Base-by-base conservation (phyloP, 768 basidiomycete genomes). In the Collybia nuda region DNA sequence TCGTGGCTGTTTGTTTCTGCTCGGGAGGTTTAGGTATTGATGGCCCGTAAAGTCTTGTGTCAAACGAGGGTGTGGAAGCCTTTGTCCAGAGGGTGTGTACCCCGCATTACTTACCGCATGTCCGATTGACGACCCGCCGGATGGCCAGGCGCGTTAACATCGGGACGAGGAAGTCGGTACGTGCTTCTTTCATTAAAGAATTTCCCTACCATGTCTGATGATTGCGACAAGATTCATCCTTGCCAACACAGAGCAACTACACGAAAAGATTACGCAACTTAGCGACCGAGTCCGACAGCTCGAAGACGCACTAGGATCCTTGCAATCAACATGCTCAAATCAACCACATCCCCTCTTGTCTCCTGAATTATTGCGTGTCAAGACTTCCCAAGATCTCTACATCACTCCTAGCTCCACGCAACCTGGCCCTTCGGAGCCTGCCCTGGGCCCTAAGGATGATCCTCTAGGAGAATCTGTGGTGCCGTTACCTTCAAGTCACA, bases 361-460 rank as follows among this genome's bases (percentile, higher is more conserved):
- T 9, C 74, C 81, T n/a, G 84, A 85, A 14, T 68, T 86, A 18
- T 71, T 82, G 14, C 77, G 72, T 57, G 79, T 86, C 53, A 86
- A 85, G 59, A 85, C 82, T 26, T 82, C 84, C 0, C 81, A 86
- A 62, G 85, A 87, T 39, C 74, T 86, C 8, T 81, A 85, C 63
- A 69, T 53, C 48, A 64, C 71, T 12, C 68, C 66, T 17, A 64
- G 50, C 47, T 58, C 35, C 38, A 42, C 52, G 2, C 55, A 28
- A 17, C 48, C 18, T 17, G 37, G 21, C 12, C 51, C 42, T 38
- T 7, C 45, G 21, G 35, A 46, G 12, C 35, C 44, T 14, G 32
- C 48, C 6, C 44, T 32, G 3, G 32, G 32, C 6, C 44, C 18
- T 17, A 52, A 40, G 26, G 44, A 14, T 38, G 43, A 51, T 18